Evolutionary conservation across 176 grass and related monocot genomes (phyloP).

Genomic region (Themeda triandra): DNA sequence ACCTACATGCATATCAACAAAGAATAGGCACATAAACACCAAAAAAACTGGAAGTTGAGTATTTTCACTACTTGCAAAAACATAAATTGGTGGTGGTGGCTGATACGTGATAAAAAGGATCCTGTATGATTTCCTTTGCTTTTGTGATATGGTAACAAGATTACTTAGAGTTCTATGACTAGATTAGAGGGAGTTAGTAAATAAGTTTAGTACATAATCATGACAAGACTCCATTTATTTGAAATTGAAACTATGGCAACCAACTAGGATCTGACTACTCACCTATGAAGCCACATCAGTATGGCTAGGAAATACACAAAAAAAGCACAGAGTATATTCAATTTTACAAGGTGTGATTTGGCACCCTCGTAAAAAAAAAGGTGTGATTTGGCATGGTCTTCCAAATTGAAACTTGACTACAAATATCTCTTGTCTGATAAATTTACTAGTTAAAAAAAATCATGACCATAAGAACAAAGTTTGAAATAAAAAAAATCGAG

Average conservation of each 20-base stretch:
- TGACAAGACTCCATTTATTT: neutral
- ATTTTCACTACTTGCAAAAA: neutral
- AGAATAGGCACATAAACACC: neutral
- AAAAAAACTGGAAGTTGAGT: neutral
- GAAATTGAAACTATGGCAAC: neutral
- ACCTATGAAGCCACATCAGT: neutral
- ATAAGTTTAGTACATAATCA: neutral
- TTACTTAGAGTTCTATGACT: neutral
- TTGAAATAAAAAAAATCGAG: neutral
- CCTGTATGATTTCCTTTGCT: neutral
- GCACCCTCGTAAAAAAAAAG: too few species aligned
- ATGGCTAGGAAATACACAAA: neutral
- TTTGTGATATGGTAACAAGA: neutral
- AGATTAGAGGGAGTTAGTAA: neutral
- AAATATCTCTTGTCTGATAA: neutral
- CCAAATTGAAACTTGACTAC: neutral
- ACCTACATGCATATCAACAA: slow-evolving; percentile 31
- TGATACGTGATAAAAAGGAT: neutral
- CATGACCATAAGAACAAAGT: neutral
- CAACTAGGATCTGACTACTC: neutral
- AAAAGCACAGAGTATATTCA: neutral
- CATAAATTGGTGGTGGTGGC: neutral
- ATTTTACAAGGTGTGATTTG: neutral
- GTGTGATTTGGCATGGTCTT: neutral
- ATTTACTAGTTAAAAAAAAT: neutral